Conservation (phyloP, 2,329 filamentous ascomycete genomes). For the Alternaria sp. region DNA sequence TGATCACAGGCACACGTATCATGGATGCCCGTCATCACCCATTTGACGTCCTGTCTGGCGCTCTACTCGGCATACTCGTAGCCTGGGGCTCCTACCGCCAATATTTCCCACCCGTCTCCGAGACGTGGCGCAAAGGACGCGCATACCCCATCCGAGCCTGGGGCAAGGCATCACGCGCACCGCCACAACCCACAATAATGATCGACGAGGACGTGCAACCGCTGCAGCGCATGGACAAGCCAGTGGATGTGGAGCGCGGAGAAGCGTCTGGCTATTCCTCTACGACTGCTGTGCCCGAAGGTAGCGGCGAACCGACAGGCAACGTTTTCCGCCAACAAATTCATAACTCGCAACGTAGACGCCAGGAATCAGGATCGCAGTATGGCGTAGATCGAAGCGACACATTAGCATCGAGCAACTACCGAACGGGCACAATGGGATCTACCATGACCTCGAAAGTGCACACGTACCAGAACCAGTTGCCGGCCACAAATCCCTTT, state of each 20-base stretch:
- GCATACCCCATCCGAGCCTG: slow-evolving; percentile 67
- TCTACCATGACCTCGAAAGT: slow-evolving; percentile 43
- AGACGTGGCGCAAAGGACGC: slow-evolving; percentile 66
- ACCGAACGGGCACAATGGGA: slow-evolving; percentile 33
- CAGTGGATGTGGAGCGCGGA: slow-evolving; percentile 44
- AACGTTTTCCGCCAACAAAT: slow-evolving; percentile 53
- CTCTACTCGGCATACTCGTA: slow-evolving; percentile 60
- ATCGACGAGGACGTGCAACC: slow-evolving; percentile 45
- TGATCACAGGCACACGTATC: slow-evolving; percentile 65
- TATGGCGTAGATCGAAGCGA: slow-evolving; percentile 44
- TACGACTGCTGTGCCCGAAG: slow-evolving; percentile 26
- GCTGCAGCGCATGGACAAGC: slow-evolving; percentile 37
- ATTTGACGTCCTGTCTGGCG: slow-evolving; percentile 67
- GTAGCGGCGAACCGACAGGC: slow-evolving; percentile 27
- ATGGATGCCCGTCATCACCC: slow-evolving; percentile 70
- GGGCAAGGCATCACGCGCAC: slow-evolving; percentile 54
- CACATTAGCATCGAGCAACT: slow-evolving; percentile 41
- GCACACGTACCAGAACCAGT: slow-evolving; percentile 42
- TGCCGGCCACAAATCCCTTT: slow-evolving; percentile 47
- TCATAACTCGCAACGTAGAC: slow-evolving; percentile 46
- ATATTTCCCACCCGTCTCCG: slow-evolving; percentile 65
- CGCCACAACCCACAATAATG: slow-evolving; percentile 35
- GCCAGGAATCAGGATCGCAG: slow-evolving; percentile 36
- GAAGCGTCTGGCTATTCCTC: slow-evolving; percentile 43
- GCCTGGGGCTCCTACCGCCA: slow-evolving; percentile 65